Percentiles rank a stretch among this genome's conserved stretches.
These are phyloP conservation scores for apple (Malus domestica) DNA, from an alignment of 306 rosid genomes.

Conservation along the genomic window DNA sequence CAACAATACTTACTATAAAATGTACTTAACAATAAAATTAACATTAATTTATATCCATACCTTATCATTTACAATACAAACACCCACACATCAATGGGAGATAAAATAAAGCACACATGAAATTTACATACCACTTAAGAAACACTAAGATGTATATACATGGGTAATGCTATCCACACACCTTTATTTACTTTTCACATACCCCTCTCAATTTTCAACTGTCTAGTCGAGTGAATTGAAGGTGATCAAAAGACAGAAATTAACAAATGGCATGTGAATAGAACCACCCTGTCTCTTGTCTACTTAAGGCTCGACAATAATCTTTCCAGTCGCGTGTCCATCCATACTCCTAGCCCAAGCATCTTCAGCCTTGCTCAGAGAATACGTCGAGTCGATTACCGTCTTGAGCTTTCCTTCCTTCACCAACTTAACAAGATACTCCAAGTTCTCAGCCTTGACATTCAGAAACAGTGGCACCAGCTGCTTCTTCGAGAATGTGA, in stretches of 20 bases:
- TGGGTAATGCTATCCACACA: too few species aligned
- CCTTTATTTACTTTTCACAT: too few species aligned
- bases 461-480: constrained; percentile 46
- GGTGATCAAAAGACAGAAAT: too few species aligned
- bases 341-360: constrained; percentile 69
- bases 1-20: too few species aligned
- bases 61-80: background rate
- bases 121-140: background rate
- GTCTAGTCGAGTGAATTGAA: too few species aligned
- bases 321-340: constrained; percentile 90
- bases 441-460: constrained; percentile 43
- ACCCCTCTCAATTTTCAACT: too few species aligned
- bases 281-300: too few species aligned
- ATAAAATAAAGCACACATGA: background rate
- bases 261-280: too few species aligned
- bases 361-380: constrained; percentile 49
- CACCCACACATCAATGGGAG: background rate
- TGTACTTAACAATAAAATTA: background rate
- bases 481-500: constrained; percentile 66
- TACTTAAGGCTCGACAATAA: constrained; percentile 46
- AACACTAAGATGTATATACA: too few species aligned
- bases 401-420: constrained; percentile 72
- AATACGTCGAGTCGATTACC: constrained; percentile 52
- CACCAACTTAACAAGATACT: constrained; percentile 49
- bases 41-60: background rate